These are phyloP conservation scores for Cyclotella baltica DNA, from an alignment of 108 stramenopile species.

Conservation along the genomic window DNA sequence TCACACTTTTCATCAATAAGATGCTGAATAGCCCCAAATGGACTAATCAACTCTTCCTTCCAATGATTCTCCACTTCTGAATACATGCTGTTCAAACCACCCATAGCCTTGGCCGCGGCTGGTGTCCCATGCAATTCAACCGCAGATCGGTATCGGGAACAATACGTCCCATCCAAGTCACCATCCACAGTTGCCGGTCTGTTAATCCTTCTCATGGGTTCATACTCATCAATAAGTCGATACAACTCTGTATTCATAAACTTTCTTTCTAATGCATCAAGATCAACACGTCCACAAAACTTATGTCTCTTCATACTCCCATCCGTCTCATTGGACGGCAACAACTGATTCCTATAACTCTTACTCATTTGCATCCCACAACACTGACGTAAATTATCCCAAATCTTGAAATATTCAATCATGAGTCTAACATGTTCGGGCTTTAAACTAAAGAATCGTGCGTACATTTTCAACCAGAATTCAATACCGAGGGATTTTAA, in stretches of 20 bases:
- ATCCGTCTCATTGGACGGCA: not conserved
- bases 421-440: not conserved
- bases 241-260: constrained; percentile 12
- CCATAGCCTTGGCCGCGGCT: not conserved
- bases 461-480: not conserved
- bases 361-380: constrained; percentile 26
- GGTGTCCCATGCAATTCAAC: not conserved
- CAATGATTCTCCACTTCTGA: constrained; percentile 5
- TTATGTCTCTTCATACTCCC: not conserved
- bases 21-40: not conserved
- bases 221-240: not conserved
- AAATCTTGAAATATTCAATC: constrained; percentile 1
- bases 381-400: constrained; percentile 14
- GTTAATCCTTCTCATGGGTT: not conserved
- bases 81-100: not conserved
- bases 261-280: not conserved
- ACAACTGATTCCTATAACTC: constrained; percentile 3
- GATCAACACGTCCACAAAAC: not conserved
- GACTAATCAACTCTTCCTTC: not conserved
- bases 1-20: not conserved
- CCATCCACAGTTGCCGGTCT: constrained; percentile 7
- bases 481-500: not conserved
- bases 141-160: constrained; percentile 3
- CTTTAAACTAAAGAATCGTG: not conserved
- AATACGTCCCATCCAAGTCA: constrained; percentile 20